A percentile compares a stretch with the other conserved stretches of the same genome.
phyloP scores from a whole-genome alignment of 441 rosid genomes.

The Arabidopsis lyrata region DNA sequence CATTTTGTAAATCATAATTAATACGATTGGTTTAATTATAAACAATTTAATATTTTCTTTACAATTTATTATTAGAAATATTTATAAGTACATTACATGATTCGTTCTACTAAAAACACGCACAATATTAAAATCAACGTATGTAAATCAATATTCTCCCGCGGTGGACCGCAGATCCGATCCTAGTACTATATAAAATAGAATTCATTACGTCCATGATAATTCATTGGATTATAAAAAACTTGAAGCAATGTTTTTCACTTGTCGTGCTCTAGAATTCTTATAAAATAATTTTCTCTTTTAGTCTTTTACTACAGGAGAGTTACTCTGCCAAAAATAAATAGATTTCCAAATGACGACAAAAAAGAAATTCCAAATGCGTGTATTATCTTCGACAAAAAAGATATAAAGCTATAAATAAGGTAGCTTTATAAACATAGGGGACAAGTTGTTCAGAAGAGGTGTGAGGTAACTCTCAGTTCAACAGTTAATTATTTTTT shows the following conservation, averaged over 20 bases:
- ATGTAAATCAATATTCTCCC: too few species aligned
- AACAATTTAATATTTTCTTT: too few species aligned
- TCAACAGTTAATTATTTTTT: constrained; percentile 21
- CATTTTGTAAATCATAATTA: too few species aligned
- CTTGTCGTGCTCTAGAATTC: not conserved
- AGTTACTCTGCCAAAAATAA: constrained; percentile 18
- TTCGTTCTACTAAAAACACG: too few species aligned
- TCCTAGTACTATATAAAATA: too few species aligned
- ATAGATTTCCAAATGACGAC: constrained; percentile 29
- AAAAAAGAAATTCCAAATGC: constrained; percentile 38
- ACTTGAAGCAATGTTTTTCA: not conserved
- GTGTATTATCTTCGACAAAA: constrained; percentile 7
- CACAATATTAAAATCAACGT: too few species aligned
- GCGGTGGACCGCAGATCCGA: too few species aligned
- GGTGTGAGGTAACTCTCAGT: constrained; percentile 42
- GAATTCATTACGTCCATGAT: too few species aligned
- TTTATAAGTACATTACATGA: too few species aligned
- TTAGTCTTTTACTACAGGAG: not conserved
- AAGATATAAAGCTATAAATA: constrained; percentile 10
- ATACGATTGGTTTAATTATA: too few species aligned
- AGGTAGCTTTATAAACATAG: constrained; percentile 42
- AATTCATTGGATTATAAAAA: too few species aligned
- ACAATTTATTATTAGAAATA: too few species aligned
- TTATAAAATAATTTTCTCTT: not conserved
- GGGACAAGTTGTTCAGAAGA: constrained; percentile 45